These are phyloP conservation scores for Boletellus emodensis DNA, from an alignment of 768 basidiomycete species.

Conservation along the genomic window DNA sequence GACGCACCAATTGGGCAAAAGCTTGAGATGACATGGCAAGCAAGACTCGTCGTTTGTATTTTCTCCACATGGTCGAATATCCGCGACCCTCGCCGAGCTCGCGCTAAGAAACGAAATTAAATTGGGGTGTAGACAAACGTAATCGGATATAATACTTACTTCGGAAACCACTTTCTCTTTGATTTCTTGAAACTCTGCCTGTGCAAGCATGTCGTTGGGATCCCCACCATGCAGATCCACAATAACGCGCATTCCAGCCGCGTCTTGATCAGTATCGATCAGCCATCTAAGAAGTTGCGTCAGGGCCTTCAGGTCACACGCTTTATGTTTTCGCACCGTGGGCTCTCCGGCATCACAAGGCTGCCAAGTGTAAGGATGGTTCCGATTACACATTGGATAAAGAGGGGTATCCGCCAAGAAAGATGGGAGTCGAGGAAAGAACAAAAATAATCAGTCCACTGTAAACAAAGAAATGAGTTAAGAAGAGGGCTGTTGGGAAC, in stretches of 20 bases:
- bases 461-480: not conserved
- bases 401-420: constrained; percentile 90
- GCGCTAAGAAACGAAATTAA: constrained; percentile 44
- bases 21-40: constrained; percentile 95
- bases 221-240: constrained; percentile 87
- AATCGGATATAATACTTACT: constrained; percentile 33
- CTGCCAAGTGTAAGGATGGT: constrained; percentile 73
- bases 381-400: constrained; percentile 86
- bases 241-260: constrained; percentile 79
- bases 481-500: not conserved
- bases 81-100: constrained; percentile 70
- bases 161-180: constrained; percentile 74
- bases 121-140: not conserved
- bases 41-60: constrained; percentile 82
- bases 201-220: constrained; percentile 58
- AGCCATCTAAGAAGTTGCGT: constrained; percentile 59
- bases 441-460: constrained; percentile 95
- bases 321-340: constrained; percentile 46
- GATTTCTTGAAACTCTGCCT: constrained; percentile 87
- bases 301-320: not conserved
- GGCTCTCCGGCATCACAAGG: constrained; percentile 85
- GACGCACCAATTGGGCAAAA: constrained; percentile 86
- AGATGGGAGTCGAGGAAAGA: constrained; percentile 82
- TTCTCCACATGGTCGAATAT: constrained; percentile 81
- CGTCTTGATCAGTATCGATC: constrained; percentile 81